phyloP scores from a whole-genome alignment of 2,329 filamentous ascomycete genomes.

The Cladosporium sp. region DNA sequence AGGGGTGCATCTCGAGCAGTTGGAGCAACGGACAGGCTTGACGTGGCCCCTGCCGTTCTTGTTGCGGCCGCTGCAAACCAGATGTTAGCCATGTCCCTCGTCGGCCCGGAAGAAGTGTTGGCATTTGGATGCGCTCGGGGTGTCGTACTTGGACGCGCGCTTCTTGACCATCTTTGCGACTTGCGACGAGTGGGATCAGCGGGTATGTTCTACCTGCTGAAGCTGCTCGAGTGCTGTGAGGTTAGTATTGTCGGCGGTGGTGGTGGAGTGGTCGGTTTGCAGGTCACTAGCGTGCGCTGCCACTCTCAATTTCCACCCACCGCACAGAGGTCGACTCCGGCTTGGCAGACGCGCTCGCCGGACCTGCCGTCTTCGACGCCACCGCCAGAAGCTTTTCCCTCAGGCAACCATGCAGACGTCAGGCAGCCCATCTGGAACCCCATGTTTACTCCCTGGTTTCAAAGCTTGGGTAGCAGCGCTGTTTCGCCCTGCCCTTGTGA shows the following conservation, averaged over 20 bases:
- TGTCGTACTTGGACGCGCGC: slow-evolving; percentile 64
- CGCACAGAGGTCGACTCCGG: no score
- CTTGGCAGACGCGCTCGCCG: no score
- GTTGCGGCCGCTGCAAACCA: slow-evolving; percentile 76
- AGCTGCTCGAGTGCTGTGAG: slow-evolving; percentile 14
- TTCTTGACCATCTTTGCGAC: slow-evolving; percentile 68
- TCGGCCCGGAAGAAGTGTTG: slow-evolving; percentile 14
- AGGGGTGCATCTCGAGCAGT: slow-evolving; percentile 75
- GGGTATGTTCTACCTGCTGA: slow-evolving; percentile 21
- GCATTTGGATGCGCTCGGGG: slow-evolving; percentile 10
- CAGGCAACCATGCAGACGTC: no score
- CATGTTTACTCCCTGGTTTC: neutral
- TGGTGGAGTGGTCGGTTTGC: neutral
- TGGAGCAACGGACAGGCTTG: slow-evolving; percentile 95
- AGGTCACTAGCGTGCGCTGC: neutral
- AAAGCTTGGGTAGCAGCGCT: neutral
- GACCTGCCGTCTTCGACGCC: no score
- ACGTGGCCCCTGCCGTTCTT: slow-evolving; percentile 99
- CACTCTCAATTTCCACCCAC: neutral
- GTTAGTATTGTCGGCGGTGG: slow-evolving; percentile 11
- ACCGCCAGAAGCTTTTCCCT: neutral
- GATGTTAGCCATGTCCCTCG: slow-evolving; percentile 30
- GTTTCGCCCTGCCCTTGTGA: neutral
- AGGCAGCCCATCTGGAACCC: neutral
- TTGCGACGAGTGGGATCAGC: slow-evolving; percentile 31